Base-by-base conservation (phyloP, 2,329 filamentous ascomycete species). In the Orbilia brochopaga region DNA sequence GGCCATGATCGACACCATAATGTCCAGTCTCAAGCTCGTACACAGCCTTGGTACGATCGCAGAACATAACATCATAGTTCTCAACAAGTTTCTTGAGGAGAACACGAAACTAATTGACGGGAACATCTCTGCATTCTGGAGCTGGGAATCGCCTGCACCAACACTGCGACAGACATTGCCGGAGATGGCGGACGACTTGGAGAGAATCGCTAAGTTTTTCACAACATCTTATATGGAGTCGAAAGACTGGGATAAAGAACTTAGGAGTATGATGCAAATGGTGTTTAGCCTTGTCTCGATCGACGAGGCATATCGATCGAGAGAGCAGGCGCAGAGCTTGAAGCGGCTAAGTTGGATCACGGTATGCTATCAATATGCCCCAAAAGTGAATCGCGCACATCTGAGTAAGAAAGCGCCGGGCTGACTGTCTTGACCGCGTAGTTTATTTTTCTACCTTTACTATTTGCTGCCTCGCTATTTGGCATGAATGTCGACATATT, bases 291-390 rank as follows among this genome's bases (percentile, higher is more conserved):
- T 76, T 8, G 70, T 76, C 3, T 75, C 75, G 10, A 76, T 76
- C 23, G 74, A 76, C 32, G 75, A 75, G 32, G 75, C 73, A n/a
- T 76, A 75, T 42, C 50, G 73, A 21, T 75, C 74, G 24, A 69
- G 75, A 15, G 74, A 75, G 51, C 75, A 76, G 48, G 69, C 69
- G 37, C 69, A 60, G 11, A 76, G 75, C 44, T 65, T 76, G 37
- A 75, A 74, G 17, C 54, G 75, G 13, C 23, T 76, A n/a, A 75
- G 73, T 51, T 76, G 74, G 75, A 73, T 76, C 50, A 76, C 75
- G 17, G 74, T 76, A 62, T 42, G 74, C 44, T 46, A 21, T n/a
- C n/a, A n/a, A n/a, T n/a, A n/a, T n/a, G n/a, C n/a, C 7, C 8
- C 23, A 48, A 7, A 40, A 61, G n/a, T n/a, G n/a, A n/a, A n/a